Percentiles rank a stretch among this genome's conserved stretches.
Conservation (phyloP, 768 basidiomycete genomes). For the Hericium rajendrae region DNA sequence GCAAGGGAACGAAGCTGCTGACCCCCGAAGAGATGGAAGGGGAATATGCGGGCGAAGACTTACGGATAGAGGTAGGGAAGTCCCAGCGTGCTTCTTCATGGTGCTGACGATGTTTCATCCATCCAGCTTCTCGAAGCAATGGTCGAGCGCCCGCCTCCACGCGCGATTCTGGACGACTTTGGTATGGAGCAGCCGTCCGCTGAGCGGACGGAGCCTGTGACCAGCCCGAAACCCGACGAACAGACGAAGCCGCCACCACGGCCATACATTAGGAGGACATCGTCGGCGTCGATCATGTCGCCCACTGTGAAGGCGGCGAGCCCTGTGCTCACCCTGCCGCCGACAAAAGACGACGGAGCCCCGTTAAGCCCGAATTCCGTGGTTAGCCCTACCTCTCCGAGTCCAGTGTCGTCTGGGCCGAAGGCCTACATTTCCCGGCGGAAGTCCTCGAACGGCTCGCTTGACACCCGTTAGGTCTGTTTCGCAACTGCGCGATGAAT, state of each 20-base stretch:
- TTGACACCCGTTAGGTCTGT: neutral
- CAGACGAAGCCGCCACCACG: neutral
- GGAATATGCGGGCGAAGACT: slow-evolving; percentile 81
- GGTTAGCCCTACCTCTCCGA: neutral
- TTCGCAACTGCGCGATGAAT: neutral
- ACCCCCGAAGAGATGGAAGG: slow-evolving; percentile 84
- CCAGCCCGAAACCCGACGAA: neutral
- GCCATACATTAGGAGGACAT: neutral
- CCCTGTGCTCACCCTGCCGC: neutral
- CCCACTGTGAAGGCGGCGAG: neutral
- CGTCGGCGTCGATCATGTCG: neutral
- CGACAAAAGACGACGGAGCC: neutral
- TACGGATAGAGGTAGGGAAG: slow-evolving; percentile 61
- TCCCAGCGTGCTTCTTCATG: slow-evolving; percentile 1
- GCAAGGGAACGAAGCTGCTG: slow-evolving; percentile 76
- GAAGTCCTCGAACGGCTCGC: slow-evolving; percentile 1
- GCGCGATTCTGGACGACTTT: slow-evolving; percentile 53
- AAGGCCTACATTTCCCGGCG: neutral
- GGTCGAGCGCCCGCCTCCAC: slow-evolving; percentile 78
- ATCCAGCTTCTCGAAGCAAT: slow-evolving; percentile 70
- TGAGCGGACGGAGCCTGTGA: neutral
- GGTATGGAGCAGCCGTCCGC: slow-evolving; percentile 10
- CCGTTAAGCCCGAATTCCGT: neutral
- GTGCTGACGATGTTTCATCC: neutral
- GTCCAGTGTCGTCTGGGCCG: neutral